Conservation (phyloP, 441 rosid species). For the Bruguiera hainesii region DNA sequence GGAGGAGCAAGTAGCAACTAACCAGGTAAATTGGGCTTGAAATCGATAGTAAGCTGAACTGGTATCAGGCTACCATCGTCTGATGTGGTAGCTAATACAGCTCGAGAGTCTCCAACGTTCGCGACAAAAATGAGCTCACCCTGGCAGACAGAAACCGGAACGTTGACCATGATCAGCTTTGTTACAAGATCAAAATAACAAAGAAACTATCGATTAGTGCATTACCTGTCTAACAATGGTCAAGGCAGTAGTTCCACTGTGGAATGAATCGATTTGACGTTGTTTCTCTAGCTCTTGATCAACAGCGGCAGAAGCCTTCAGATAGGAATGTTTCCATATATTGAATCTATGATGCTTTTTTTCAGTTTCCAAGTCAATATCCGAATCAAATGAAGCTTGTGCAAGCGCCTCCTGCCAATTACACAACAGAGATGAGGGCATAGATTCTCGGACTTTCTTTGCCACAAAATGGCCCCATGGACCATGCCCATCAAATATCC, state of each 20-base stretch:
- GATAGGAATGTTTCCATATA: conserved; percentile 73
- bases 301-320: conserved; percentile 66
- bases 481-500: conserved; percentile 95
- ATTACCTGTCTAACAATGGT: conserved; percentile 80
- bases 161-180: background rate
- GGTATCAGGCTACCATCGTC: conserved; percentile 72
- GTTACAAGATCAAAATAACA: background rate
- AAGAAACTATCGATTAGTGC: too few relatives aligned
- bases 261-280: conserved; percentile 62
- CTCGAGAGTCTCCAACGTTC: conserved; percentile 93
- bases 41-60: conserved; percentile 82
- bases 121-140: conserved; percentile 66
- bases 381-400: conserved; percentile 43
- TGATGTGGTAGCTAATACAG: conserved; percentile 72
- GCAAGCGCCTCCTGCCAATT: conserved; percentile 83
- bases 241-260: conserved; percentile 86
- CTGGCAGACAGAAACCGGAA: conserved; percentile 29
- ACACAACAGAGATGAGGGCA: conserved; percentile 63
- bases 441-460: conserved; percentile 68
- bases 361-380: conserved; percentile 47
- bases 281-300: conserved; percentile 66
- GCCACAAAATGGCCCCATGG: conserved; percentile 96
- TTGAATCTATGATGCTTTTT: conserved; percentile 50
- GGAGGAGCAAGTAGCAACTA: conserved; percentile 40
- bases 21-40: conserved; percentile 86